Base-by-base conservation (phyloP, 2,329 filamentous ascomycete genomes). In the Dothistroma septosporum region DNA sequence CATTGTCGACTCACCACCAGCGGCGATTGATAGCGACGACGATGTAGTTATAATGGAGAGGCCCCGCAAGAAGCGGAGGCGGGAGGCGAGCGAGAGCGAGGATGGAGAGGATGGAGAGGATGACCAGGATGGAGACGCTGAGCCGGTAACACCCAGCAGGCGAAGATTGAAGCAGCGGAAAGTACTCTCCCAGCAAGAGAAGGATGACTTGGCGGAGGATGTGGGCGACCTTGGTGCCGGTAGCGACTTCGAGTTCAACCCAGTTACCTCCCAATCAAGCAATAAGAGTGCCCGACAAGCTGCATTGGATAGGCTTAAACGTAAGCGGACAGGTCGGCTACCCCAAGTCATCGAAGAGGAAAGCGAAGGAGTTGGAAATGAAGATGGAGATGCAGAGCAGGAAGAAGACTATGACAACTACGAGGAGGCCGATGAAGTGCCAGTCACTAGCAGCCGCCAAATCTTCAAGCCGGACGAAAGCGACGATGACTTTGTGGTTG, bases 401-500 rank as follows among this genome's bases (percentile, higher is more conserved):
- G 76, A 79, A 10, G 82, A 85, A 33, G 83, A 85, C 28, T 81
- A 83, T 1, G 84, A 85, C 14, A 59, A 67, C 11, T 66, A 66
- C 10, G 77, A 81, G 1, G 78, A 74, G 19, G 75, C 88, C 50
- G 85, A 88, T 22, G 85, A 84, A 4, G 78, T 80, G 44, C 76
- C 46, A 7, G 60, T 60, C 24, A 64, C 64, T 28, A 70, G 68
- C 58, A 73, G 73, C 57, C 72, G 72, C 64, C 73, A 77, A 32
- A 77, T 80, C 69, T 79, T 85, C 67, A 76, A 80, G 44, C 80
- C 83, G 55, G 76, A 80, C 9, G 82, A 86, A 28, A 83, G 86
- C 32, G 82, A 84, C 2, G 84, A 84, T 61, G 91, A 91, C 63
- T 81, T 92, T 21, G 63, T 68, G 2, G 64, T 64, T 11, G 78